Evolutionary conservation across 2,329 filamentous ascomycete genomes (phyloP), one percentile per base, ranked within the genome.

Genomic region (Aspergillus aculeatus): DNA sequence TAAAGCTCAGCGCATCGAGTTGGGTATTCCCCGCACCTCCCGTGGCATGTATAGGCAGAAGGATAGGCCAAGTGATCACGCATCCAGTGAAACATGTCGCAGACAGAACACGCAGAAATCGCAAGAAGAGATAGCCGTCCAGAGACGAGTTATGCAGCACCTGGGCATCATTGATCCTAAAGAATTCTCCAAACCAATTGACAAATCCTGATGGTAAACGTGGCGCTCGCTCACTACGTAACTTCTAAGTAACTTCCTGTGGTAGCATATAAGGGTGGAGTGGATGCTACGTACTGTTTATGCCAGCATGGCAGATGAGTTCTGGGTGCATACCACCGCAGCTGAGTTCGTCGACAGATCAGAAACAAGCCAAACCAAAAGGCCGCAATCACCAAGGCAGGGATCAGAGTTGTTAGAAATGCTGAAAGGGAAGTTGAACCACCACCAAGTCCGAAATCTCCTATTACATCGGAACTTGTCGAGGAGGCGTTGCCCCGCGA

Each of bases 71-170:
- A 41, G 91, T 92, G 61, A 97, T 88, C 66, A 85, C 79, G 69
- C 89, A 91, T 51, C 94, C 95, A 6, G 91, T 87, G 31, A 97
- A 83, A 73, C 89, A 93, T 62, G 94, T 89, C 60, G 89, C 83
- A 62, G 89, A 87, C 48, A 90, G 81, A 49, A 95, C 89, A 66
- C 91, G 89, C 63, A 98, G 79, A 68, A 94, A 96, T 23, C 94
- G 91, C 24, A 98, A 82, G 75, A 96, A 96, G 49, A 98, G 87
- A 76, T 93, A 98, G 24, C 90, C 90, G 73, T 98, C 94, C 55
- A 98, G 84, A 1, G 92, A 96, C 66, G 92, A 91, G 78, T 96
- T 91, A 68, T 95, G 90, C 7, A 98, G 86, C n/a, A 93, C 86
- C 71, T 91, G 90, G 23, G 86, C 86, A 73, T 98, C 93, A 5